Conservation (phyloP, 495 filamentous ascomycete species). For the Xylaria longipes region DNA sequence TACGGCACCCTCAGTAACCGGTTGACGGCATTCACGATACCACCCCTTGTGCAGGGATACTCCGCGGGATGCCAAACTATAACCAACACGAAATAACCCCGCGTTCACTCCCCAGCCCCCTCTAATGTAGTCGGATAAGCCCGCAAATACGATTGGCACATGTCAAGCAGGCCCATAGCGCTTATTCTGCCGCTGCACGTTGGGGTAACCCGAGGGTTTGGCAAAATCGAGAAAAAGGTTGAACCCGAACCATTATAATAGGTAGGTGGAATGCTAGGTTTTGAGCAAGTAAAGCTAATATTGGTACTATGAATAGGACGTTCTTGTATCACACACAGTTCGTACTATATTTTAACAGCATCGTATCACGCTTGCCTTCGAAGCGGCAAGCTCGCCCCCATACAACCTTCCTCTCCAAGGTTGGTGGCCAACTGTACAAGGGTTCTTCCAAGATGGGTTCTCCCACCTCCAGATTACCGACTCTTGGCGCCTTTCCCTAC, state of each 20-base stretch:
- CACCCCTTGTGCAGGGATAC: conserved; percentile 15
- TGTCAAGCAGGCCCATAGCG: background rate
- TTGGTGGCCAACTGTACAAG: conserved; percentile 1
- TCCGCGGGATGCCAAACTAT: background rate
- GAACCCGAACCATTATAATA: background rate
- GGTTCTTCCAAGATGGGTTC: conserved; percentile 13
- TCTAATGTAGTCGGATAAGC: conserved; percentile 6
- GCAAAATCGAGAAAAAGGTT: background rate
- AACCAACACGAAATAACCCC: conserved; percentile 18
- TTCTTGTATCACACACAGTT: background rate
- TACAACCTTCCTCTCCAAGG: conserved; percentile 16
- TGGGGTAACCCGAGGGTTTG: conserved; percentile 11
- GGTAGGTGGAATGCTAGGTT: background rate
- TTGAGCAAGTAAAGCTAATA: background rate
- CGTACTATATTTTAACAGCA: background rate
- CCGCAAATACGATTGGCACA: conserved; percentile 15
- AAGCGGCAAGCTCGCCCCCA: background rate
- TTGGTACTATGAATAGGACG: background rate
- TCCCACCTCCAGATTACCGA: conserved; percentile 15
- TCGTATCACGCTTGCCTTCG: background rate
- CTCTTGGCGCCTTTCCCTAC: conserved; percentile 16
- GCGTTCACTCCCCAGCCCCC: conserved; percentile 19
- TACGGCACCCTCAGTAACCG: background rate
- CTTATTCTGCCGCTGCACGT: conserved; percentile 15
- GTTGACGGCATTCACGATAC: conserved; percentile 19